phyloP scores from a whole-genome alignment of 1,139 yeast genomes.

The Meyerozyma athensensis region DNA sequence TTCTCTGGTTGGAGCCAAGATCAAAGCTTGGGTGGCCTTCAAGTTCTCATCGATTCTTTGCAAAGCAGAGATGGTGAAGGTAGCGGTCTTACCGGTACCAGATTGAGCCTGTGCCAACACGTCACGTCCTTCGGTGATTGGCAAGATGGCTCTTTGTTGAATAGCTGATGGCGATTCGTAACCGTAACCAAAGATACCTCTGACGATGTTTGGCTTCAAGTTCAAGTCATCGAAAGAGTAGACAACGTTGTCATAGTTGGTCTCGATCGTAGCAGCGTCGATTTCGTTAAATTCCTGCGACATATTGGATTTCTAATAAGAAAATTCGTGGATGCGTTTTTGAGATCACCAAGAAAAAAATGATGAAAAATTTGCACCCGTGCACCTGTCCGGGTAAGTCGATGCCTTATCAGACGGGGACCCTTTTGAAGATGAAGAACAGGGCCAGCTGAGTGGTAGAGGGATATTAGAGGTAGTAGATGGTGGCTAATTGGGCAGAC shows the following conservation, averaged over 20 bases:
- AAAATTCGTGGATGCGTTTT: constrained; percentile 2
- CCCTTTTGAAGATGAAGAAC: no score
- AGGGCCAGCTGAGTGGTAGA: no score
- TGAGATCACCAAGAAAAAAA: constrained; percentile 4
- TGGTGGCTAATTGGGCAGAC: no score
- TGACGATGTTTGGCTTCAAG: constrained; percentile 70
- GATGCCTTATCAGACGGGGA: constrained; percentile 1
- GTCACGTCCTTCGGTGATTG: constrained; percentile 94
- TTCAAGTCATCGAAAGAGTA: constrained; percentile 83
- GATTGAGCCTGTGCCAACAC: constrained; percentile 99
- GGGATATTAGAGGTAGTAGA: no score
- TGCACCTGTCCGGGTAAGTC: constrained; percentile 13
- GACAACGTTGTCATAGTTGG: constrained; percentile 97
- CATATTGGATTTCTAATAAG: constrained; percentile 18
- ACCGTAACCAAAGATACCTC: constrained; percentile 96
- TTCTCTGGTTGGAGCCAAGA: constrained; percentile 98
- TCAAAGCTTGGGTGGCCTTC: constrained; percentile 86
- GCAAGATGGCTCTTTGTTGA: constrained; percentile 97
- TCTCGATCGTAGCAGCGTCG: constrained; percentile 80
- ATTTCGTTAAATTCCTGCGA: constrained; percentile 50
- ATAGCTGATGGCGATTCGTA: constrained; percentile 97
- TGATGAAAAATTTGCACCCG: constrained; percentile 10
- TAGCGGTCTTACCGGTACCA: constrained; percentile 99
- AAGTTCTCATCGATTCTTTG: constrained; percentile 82
- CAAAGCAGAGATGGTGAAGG: constrained; percentile 94